A percentile compares a stretch with the other conserved stretches of the same genome.
Conservation (phyloP, 225 moss, liverwort and hornwort genomes). For the Lunularia cruciata region DNA sequence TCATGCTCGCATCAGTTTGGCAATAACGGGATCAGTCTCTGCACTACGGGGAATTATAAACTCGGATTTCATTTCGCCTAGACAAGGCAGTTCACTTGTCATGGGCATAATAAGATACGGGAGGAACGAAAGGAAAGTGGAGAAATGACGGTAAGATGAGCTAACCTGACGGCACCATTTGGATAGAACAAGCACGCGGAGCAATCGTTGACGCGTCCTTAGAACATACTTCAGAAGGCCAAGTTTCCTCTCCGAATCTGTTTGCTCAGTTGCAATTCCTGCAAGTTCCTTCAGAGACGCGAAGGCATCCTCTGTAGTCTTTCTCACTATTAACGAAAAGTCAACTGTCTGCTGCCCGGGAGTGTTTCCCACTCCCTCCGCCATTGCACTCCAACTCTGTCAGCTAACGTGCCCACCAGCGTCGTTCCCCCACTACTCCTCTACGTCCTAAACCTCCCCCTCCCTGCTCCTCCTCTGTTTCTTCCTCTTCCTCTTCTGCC, state of each 20-base stretch:
- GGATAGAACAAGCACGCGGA: slow-evolving; percentile 78
- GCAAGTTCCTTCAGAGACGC: slow-evolving; percentile 72
- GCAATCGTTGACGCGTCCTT: slow-evolving; percentile 88
- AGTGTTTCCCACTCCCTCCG: slow-evolving; percentile 63
- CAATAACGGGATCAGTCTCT: background rate
- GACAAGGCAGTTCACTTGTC: background rate
- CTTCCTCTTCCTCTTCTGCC: slow-evolving; percentile 28
- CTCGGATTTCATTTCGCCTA: too few relatives aligned
- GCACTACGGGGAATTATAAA: background rate
- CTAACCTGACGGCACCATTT: slow-evolving; percentile 99
- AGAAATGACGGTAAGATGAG: slow-evolving; percentile 2
- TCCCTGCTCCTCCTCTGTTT: slow-evolving; percentile 26
- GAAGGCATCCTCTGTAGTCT: slow-evolving; percentile 70
- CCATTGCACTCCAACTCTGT: slow-evolving; percentile 34
- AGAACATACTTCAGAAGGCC: slow-evolving; percentile 81
- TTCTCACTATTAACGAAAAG: slow-evolving; percentile 82
- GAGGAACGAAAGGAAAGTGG: background rate
- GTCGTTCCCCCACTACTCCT: slow-evolving; percentile 1
- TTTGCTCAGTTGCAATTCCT: slow-evolving; percentile 69
- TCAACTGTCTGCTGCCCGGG: slow-evolving; percentile 83
- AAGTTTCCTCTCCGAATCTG: slow-evolving; percentile 95
- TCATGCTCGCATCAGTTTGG: background rate
- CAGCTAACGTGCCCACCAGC: slow-evolving; percentile 21
- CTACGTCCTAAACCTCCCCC: slow-evolving; percentile 10
- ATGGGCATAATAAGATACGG: background rate